A percentile compares a stretch with the other conserved stretches of the same genome.
These are phyloP conservation scores for Huiozyma sinensis DNA, from an alignment of 805 yeast species.

Conservation along the genomic window DNA sequence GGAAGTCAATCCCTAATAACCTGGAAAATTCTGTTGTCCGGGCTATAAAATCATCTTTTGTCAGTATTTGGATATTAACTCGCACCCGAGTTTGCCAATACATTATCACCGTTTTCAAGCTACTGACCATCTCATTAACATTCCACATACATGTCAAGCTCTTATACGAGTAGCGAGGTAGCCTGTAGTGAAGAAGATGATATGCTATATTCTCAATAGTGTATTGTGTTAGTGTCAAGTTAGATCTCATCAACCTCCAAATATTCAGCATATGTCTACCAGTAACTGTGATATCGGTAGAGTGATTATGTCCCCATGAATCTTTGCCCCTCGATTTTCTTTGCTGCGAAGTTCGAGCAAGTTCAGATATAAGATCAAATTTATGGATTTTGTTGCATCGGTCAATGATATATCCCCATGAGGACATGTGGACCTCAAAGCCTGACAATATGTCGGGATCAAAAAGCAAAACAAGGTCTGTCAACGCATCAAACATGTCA, in stretches of 20 bases:
- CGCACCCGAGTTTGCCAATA: constrained; percentile 34
- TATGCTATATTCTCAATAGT: constrained; percentile 67
- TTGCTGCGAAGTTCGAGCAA: constrained; percentile 48
- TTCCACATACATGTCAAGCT: constrained; percentile 41
- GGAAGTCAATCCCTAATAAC: constrained; percentile 79
- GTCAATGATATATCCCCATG: constrained; percentile 87
- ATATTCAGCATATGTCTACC: constrained; percentile 81
- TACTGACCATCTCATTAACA: constrained; percentile 13
- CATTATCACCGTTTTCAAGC: constrained; percentile 37
- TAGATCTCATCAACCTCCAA: constrained; percentile 68
- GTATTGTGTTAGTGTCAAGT: constrained; percentile 53
- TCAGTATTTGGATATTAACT: constrained; percentile 36
- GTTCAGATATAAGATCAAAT: constrained; percentile 42
- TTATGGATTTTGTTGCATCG: constrained; percentile 39
- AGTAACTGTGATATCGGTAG: constrained; percentile 53
- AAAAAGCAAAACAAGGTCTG: constrained; percentile 42
- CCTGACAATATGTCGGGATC: constrained; percentile 90
- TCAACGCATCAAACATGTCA: constrained; percentile 45
- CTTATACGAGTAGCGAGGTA: constrained; percentile 50
- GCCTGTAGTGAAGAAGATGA: constrained; percentile 52
- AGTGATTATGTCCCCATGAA: constrained; percentile 74
- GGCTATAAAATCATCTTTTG: constrained; percentile 53
- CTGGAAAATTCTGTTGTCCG: constrained; percentile 76
- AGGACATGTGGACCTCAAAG: constrained; percentile 63
- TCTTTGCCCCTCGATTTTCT: constrained; percentile 48